Evolutionary conservation across 805 yeast genomes (phyloP), one percentile per base, ranked within the genome.

Genomic region (Zygosaccharomyces siamensis): DNA sequence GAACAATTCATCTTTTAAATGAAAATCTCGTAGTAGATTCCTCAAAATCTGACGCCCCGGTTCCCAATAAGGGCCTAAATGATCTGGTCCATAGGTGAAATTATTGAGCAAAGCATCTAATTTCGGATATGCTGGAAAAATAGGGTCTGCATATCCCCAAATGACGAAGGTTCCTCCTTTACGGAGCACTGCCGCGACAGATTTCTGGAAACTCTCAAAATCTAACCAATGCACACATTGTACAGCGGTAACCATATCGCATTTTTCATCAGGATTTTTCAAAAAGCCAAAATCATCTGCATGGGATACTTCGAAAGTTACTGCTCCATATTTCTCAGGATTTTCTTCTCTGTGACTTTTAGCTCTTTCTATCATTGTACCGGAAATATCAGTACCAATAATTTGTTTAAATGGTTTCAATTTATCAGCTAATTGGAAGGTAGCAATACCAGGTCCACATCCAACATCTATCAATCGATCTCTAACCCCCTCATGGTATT

Each of bases 161-260:
- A 79, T 78, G 0, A 88, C 84, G 43, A 89, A 61, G 0, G 89
- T 83, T 1, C 93, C 95, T 18, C 73, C 71, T 1, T 78, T 74
- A 45, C 75, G 76, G 50, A 88, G 70, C 12, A 79, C 68, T 5
- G 78, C 58, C n/a, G 70, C 66, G 2, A 77, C 72, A 49, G 78
- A 80, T 5, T 64, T 57, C 60, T 80, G 81, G 61, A 82, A 83
- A 23, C 55, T 54, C 0, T 70, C 69, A 50, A 78, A 83, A 49
- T 83, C 74, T 49, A 87, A 77, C 96, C 96, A 89, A 67, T 89
- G 97, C n/a, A 77, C 80, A 49, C 89, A 84, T 62, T 89, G 89
- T 0, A 90, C 95, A 12, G 83, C 86, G 2, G 89, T 77, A 10
- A 88, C 71, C 56, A 88, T 51, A 61, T 85, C 95, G 11, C 49